Conservation (phyloP, 2,329 filamentous ascomycete genomes). For the Knufia fluminis region DNA sequence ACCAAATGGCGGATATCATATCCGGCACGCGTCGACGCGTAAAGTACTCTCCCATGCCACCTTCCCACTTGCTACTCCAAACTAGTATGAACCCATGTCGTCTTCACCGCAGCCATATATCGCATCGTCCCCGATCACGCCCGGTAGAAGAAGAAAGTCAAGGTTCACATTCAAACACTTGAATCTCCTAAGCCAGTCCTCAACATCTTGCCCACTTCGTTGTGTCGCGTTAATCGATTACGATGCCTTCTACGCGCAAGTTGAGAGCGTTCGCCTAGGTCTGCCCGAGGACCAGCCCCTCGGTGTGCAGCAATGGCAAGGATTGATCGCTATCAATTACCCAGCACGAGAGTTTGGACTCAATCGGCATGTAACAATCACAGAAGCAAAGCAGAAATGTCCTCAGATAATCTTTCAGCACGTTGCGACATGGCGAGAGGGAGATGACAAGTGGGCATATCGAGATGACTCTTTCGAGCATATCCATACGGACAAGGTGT, state of each 20-base stretch:
- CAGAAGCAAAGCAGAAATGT: conserved; percentile 78
- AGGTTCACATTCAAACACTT: conserved; percentile 80
- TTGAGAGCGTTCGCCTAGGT: conserved; percentile 80
- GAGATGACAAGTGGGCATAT: conserved; percentile 86
- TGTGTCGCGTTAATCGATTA: conserved; percentile 88
- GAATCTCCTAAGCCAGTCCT: conserved; percentile 61
- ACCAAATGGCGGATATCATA: too few species aligned
- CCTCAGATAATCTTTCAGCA: conserved; percentile 79
- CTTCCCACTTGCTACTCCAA: background rate
- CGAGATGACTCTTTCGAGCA: conserved; percentile 68
- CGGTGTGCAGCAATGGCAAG: conserved; percentile 92
- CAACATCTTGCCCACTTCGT: conserved; percentile 65
- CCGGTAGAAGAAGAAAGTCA: conserved; percentile 40
- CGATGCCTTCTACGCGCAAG: conserved; percentile 96
- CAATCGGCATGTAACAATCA: conserved; percentile 64
- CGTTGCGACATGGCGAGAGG: conserved; percentile 89
- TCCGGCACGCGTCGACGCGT: too few species aligned
- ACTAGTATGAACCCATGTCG: conserved; percentile 30
- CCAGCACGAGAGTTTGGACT: conserved; percentile 74
- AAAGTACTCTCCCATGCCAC: background rate
- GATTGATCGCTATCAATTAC: conserved; percentile 93
- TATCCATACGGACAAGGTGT: conserved; percentile 86
- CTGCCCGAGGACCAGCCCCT: conserved; percentile 67
- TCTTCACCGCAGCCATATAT: conserved; percentile 39
- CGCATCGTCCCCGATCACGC: conserved; percentile 35